Percentiles rank a stretch among this genome's conserved stretches.
Evolutionary conservation across 345 rosid genomes (phyloP).

Genomic region (Citrus trifoliata): DNA sequence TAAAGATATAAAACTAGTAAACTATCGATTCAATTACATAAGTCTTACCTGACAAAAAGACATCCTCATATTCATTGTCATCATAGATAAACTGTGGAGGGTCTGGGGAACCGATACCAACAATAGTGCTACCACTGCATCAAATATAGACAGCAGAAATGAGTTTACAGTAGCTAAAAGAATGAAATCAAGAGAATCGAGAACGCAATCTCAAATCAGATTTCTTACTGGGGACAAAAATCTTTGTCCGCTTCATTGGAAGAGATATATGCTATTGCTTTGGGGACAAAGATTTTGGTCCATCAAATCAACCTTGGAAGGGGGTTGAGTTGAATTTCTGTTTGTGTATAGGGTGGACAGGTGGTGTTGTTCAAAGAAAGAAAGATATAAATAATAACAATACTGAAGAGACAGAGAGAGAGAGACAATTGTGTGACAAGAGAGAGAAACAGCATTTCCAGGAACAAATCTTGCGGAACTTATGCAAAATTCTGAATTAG

Average conservation of each 20-base stretch:
- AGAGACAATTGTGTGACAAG: neutral
- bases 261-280: neutral
- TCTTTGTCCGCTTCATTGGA: neutral
- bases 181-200: neutral
- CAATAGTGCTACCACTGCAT: slow-evolving; percentile 90
- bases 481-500: neutral
- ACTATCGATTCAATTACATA: neutral
- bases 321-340: no score
- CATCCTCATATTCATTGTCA: slow-evolving; percentile 74
- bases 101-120: slow-evolving; percentile 92
- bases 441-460: neutral
- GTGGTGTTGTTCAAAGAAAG: neutral
- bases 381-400: no score
- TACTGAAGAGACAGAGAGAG: neutral
- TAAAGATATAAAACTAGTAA: neutral
- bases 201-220: neutral
- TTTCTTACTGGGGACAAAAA: neutral
- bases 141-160: slow-evolving; percentile 8
- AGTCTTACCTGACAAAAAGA: slow-evolving; percentile 77
- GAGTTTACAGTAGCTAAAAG: neutral
- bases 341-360: neutral
- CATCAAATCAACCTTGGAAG: neutral
- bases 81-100: slow-evolving; percentile 85
- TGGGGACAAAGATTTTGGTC: neutral
- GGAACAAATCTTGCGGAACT: neutral